Evolutionary conservation across 495 filamentous ascomycete species (phyloP).

Genomic region (Stereocaulon alpinum): DNA sequence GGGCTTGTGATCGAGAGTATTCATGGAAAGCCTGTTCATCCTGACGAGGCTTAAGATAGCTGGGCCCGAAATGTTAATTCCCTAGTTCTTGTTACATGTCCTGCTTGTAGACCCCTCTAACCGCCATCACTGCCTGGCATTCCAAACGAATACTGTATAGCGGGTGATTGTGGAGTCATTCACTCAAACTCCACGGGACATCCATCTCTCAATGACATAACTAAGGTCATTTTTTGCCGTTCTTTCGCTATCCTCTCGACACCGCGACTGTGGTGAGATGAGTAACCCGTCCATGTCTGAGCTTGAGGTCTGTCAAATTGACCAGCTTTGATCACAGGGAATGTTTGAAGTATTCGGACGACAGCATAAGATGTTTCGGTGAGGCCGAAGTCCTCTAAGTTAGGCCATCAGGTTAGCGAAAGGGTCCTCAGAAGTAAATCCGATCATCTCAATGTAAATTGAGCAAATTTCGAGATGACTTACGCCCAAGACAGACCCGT

Average conservation of each 20-base stretch:
- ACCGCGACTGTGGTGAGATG: conserved; percentile 10
- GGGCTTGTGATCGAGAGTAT: too few relatives aligned
- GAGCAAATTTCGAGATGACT: neutral
- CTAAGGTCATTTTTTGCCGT: conserved; percentile 17
- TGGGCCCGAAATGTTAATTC: neutral
- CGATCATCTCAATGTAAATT: too few relatives aligned
- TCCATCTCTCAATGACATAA: conserved; percentile 14
- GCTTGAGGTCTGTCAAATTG: conserved; percentile 5
- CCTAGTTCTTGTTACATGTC: too few relatives aligned
- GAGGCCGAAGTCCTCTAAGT: conserved; percentile 38
- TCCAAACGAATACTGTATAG: too few relatives aligned
- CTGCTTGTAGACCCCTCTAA: neutral
- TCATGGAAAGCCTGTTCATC: neutral
- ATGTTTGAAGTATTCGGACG: conserved; percentile 35
- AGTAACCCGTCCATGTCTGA: conserved; percentile 13
- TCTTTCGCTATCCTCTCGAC: conserved; percentile 8
- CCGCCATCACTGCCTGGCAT: neutral
- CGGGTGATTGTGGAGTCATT: neutral
- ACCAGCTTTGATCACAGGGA: conserved; percentile 23
- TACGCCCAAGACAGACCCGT: conserved; percentile 39
- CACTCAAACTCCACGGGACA: conserved; percentile 13
- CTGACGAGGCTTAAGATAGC: neutral
- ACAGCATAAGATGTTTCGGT: conserved; percentile 37
- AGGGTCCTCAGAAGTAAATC: neutral
- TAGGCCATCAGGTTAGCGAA: neutral